Evolutionary conservation across 805 yeast species (phyloP), one percentile per base, ranked within the genome.

Genomic region (Sugiyamaella chiloensis): DNA sequence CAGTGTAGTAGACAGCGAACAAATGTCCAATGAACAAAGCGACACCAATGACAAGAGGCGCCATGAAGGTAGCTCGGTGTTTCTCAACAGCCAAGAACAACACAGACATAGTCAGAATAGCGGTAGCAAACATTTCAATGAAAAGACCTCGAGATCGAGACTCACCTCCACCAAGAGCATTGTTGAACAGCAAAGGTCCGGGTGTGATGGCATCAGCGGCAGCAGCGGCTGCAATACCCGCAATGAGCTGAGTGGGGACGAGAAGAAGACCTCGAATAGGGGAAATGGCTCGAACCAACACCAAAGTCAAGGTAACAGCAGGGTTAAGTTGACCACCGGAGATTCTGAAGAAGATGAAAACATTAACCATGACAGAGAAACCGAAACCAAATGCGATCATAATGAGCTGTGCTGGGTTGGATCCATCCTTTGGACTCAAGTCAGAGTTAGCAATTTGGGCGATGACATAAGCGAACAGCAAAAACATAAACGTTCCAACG

Each of bases 251-350:
- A 34, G 90, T 57, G 46, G 82, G 40, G 67, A 78, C 68, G 81
- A 83, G 79, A 48, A 84, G 64, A 19, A 72, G 65, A 56, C 85
- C 90, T 66, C 93, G 79, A 26, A 83, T 52, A 47, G 89, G 87
- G 35, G 87, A 76, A 51, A 85, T 75, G 47, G 87, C 91, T 54
- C 85, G 76, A 17, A 86, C 83, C 37, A 85, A 69, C n/a, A 80
- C 75, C 62, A 87, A 71, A 24, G 89, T 71, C 34, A 86, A 72
- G 19, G 95, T 83, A 35, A 87, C 95, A 43, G 93, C 91, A 9
- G 96, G 96, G 72, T 87, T 87, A 64, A 87, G 76, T 71, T 85
- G 86, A 72, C 93, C 96, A 61, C 96, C 96, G 32, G 93, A 84
- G 52, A 87, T 78, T 65, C 87, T 78, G 71, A 74, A 82, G 60